phyloP scores from a whole-genome alignment of 2,329 filamentous ascomycete species.

The Cercospora zeae-maydis region DNA sequence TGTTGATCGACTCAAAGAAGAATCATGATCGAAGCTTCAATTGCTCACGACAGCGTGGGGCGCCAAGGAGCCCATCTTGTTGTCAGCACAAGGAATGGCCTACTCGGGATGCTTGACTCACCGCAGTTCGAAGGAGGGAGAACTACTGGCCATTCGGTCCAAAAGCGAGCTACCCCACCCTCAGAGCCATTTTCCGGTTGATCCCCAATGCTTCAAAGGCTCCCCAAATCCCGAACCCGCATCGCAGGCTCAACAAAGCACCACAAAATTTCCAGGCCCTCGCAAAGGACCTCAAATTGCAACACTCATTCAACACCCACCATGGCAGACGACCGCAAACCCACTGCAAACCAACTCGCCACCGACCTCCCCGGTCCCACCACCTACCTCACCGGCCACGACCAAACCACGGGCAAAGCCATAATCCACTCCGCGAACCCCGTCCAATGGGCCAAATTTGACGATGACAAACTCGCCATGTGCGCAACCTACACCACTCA shows the following conservation, averaged over 20 bases:
- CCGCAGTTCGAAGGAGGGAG: not conserved
- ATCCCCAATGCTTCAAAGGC: not conserved
- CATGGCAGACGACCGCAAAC: constrained; percentile 25
- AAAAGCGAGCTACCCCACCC: not conserved
- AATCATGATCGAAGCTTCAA: not conserved
- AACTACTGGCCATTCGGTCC: not conserved
- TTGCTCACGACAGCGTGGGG: not conserved
- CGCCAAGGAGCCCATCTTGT: not conserved
- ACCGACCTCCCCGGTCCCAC: constrained; percentile 33
- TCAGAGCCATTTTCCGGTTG: not conserved
- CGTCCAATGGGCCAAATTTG: constrained; percentile 35
- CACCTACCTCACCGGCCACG: constrained; percentile 37
- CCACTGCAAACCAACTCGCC: constrained; percentile 33
- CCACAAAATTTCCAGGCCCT: not conserved
- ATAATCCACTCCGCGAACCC: constrained; percentile 34
- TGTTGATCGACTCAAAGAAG: not conserved
- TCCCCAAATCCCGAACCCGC: not conserved
- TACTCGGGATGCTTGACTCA: not conserved
- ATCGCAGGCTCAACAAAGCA: not conserved
- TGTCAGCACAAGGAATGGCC: not conserved
- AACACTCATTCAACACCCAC: no score
- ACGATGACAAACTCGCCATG: constrained; percentile 48
- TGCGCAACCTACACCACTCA: constrained; percentile 52
- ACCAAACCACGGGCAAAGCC: constrained; percentile 33
- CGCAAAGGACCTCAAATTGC: not conserved